A percentile compares a stretch with the other conserved stretches of the same genome.
These are phyloP conservation scores for Pulveroboletus frians DNA, from an alignment of 768 basidiomycete genomes.

Conservation along the genomic window DNA sequence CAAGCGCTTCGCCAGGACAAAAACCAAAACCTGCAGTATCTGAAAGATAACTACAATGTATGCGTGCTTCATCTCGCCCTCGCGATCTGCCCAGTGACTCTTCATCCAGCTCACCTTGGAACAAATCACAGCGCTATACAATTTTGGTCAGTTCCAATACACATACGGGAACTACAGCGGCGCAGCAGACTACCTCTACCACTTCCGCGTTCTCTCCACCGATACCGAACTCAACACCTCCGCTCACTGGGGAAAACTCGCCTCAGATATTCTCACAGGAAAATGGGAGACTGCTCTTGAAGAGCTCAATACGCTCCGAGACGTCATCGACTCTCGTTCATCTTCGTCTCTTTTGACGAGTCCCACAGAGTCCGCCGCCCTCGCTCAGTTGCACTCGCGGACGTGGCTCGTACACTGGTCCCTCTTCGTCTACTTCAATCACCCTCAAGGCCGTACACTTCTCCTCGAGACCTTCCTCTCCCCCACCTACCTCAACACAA, in stretches of 20 bases:
- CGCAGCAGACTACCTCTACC: slow-evolving; percentile 96
- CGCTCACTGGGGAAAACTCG: slow-evolving; percentile 98
- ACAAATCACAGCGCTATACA: slow-evolving; percentile 93
- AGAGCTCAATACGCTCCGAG: slow-evolving; percentile 92
- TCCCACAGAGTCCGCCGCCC: slow-evolving; percentile 57
- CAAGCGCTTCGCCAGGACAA: slow-evolving; percentile 94
- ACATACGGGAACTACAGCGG: slow-evolving; percentile 97
- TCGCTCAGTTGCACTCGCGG: slow-evolving; percentile 86
- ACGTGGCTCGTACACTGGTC: slow-evolving; percentile 98
- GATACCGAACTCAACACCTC: slow-evolving; percentile 91
- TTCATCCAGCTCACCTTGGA: slow-evolving; percentile 76
- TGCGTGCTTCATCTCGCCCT: slow-evolving; percentile 23
- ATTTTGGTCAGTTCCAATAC: slow-evolving; percentile 98
- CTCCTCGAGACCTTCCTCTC: slow-evolving; percentile 96
- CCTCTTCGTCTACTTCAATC: slow-evolving; percentile 97
- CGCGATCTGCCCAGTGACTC: slow-evolving; percentile 3
- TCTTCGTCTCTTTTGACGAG: slow-evolving; percentile 44
- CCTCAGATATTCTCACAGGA: slow-evolving; percentile 91
- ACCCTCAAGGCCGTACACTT: slow-evolving; percentile 83
- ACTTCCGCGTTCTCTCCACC: slow-evolving; percentile 96
- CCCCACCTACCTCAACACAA: slow-evolving; percentile 96
- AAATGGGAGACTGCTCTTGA: slow-evolving; percentile 94
- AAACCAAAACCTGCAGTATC: slow-evolving; percentile 90
- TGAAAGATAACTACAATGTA: slow-evolving; percentile 90
- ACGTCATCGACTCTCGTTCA: slow-evolving; percentile 79